Evolutionary conservation across 768 basidiomycete genomes (phyloP), one percentile per base, ranked within the genome.

Genomic region (Tephrocybe sp.): DNA sequence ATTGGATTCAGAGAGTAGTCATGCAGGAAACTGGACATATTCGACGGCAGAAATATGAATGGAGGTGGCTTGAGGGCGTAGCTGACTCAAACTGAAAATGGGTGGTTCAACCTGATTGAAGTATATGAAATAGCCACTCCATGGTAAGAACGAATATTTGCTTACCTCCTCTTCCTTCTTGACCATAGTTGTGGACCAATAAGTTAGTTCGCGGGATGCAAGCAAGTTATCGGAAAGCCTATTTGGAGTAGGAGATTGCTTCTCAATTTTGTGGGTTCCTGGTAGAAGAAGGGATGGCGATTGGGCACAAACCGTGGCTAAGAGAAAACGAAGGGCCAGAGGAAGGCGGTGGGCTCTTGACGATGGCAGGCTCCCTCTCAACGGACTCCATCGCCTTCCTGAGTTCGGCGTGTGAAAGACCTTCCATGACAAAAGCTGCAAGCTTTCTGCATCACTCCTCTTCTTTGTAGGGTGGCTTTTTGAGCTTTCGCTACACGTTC

Each of bases 391-490:
- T 58, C 23, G 63, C 50, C 12, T 53, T 48, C 42, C 65, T 54
- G 15, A 68, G 56, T 24, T 68, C 68, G 48, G 59, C 57, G 46
- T 67, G 65, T n/a, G 67, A 58, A 50, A 66, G 49, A 21, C 73
- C 73, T 28, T 63, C 56, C 58, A 68, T 57, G 25, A 74, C 51
- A 14, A 77, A 58, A 17, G 65, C 56, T 4, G 73, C 73, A 8
- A 76, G 56, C 36, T 58, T 62, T 50, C 68, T 65, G 54, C 74
- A 80, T 44, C 69, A 73, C 48, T 64, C 70, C 47, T 61, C 63
- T 37, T 76, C 75, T 15, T 60, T 62, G 30, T 66, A 62, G 48
- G 62, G 56, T 50, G 56, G 63, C 54, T 70, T 76, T 65, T 69
- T 75, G 9, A 5, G 34, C 28, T 58, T 63, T 51, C 14, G 60